These are phyloP conservation scores for Kwoniella sp. DNA, from an alignment of 768 basidiomycete species.

Conservation along the genomic window DNA sequence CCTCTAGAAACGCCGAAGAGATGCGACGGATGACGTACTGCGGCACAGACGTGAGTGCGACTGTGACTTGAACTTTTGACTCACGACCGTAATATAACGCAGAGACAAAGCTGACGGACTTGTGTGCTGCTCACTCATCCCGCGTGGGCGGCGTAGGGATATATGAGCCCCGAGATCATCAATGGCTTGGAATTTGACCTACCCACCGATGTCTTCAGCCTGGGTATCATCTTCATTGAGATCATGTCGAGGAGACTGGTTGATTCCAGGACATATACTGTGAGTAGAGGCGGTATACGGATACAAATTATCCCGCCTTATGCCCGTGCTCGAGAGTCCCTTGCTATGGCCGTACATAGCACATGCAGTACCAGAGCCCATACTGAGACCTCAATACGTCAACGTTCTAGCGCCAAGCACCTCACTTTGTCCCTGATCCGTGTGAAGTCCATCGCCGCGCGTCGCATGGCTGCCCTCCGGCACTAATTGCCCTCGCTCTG, in stretches of 20 bases:
- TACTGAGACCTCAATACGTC: background rate
- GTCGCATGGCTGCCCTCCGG: conserved; percentile 74
- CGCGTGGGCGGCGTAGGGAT: conserved; percentile 63
- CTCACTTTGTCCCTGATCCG: conserved; percentile 74
- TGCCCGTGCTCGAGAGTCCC: too few relatives aligned
- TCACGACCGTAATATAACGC: background rate
- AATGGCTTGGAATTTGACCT: conserved; percentile 89
- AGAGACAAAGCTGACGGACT: background rate
- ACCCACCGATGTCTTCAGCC: conserved; percentile 90
- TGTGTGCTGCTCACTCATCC: background rate
- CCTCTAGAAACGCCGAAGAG: conserved; percentile 88
- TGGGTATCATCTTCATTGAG: conserved; percentile 77
- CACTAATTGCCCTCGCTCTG: conserved; percentile 74
- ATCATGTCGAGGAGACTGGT: conserved; percentile 83
- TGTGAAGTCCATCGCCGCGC: conserved; percentile 72
- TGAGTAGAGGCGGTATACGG: conserved; percentile 31
- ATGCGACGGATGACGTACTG: conserved; percentile 58
- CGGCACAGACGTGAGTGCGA: conserved; percentile 55
- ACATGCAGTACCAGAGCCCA: too few relatives aligned
- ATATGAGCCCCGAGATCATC: conserved; percentile 96
- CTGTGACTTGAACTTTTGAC: background rate
- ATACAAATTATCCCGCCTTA: too few relatives aligned
- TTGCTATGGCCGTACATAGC: too few relatives aligned
- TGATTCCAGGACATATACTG: conserved; percentile 65
- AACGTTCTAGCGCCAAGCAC: conserved; percentile 65